Base-by-base conservation (phyloP, 768 basidiomycete species). In the Leccinum sublutescens region DNA sequence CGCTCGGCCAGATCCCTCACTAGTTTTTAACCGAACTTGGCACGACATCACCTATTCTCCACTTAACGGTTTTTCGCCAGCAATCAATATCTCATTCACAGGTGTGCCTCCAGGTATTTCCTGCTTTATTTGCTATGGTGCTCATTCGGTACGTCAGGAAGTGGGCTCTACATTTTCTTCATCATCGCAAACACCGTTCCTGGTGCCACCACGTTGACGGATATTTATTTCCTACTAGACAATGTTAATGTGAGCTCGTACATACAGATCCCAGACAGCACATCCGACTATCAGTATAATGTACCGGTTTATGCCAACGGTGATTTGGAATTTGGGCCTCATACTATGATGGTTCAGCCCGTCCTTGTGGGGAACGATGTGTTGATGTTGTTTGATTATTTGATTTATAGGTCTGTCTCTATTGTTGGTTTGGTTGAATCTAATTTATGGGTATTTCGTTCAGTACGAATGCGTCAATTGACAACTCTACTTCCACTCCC, bases 351-450 rank as follows among this genome's bases (percentile, higher is more conserved):
- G 17, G 36, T 67, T 11, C 27, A 55, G 27, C 60, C 66, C 31
- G n/a, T 54, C n/a, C 10, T 31, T 31, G 2, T 38, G 19, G 17
- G 45, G 29, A 11, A 40, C 31, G 7, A 15, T 0, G 50, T 64
- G 25, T 51, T 60, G 45, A 62, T 66, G 2, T 21, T 64, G 8
- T 66, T 66, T 9, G 62, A 66, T 23, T 67, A 67, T 50, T 23
- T 67, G 6, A 50, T 67, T 45, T 67, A 67, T 27, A 64, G 58
- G 63, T 66, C n/a, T 2, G 64, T 57, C 34, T 25, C 19, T 12
- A 17, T 12, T 58, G 15, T 33, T 6, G 14, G 27, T 9, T 11
- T 27, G 12, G 4, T 5, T 15, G 5, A 12, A 15, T n/a, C 8
- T 2, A 48, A 29, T 62, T 64, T 14, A 64, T 27, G 5, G 0